phyloP scores from a whole-genome alignment of 2,329 filamentous ascomycete genomes.

The Venturia oleaginea region DNA sequence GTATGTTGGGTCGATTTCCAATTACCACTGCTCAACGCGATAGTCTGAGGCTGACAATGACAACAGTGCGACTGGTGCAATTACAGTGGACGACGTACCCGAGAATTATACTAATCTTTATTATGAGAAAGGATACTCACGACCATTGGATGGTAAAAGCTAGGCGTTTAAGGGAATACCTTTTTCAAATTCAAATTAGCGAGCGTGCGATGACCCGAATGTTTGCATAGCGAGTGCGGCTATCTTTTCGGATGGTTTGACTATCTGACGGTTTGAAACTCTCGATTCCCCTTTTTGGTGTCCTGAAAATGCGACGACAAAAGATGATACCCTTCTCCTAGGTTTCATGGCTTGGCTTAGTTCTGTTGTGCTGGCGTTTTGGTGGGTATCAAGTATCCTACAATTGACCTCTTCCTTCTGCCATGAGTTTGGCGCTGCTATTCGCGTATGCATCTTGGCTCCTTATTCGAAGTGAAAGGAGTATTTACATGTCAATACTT shows the following conservation, averaged over 20 bases:
- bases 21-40: neutral
- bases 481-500: too few relatives aligned
- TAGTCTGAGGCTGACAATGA: conserved; percentile 8
- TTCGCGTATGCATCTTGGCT: too few relatives aligned
- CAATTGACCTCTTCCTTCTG: neutral
- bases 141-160: neutral
- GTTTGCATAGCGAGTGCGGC: neutral
- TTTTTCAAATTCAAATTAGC: neutral
- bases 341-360: neutral
- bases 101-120: conserved; percentile 24
- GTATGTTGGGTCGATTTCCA: conserved; percentile 22
- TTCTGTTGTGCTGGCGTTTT: neutral
- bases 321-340: conserved; percentile 8
- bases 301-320: neutral
- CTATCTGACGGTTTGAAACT: neutral
- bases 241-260: neutral
- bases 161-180: neutral
- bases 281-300: conserved; percentile 1
- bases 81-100: conserved; percentile 26
- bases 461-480: too few relatives aligned
- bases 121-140: neutral
- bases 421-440: neutral
- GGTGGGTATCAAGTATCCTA: neutral
- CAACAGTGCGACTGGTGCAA: conserved; percentile 31
- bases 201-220: neutral